Evolutionary conservation across 345 rosid genomes (phyloP).

Genomic region (Gossypium anomalum): DNA sequence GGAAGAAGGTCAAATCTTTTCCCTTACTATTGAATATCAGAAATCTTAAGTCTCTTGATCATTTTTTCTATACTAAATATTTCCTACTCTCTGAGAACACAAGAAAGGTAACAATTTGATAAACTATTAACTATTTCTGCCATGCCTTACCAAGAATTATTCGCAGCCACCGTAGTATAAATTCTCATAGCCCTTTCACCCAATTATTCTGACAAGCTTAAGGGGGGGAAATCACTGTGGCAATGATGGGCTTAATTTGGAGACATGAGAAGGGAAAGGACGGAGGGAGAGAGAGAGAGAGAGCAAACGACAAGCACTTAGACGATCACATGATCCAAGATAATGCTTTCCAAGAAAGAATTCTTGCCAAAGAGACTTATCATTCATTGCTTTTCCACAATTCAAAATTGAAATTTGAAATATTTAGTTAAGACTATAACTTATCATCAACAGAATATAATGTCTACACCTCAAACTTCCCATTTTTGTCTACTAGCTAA

Average conservation of each 20-base stretch:
- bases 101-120: not conserved
- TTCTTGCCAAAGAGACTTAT: not conserved
- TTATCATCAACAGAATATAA: not conserved
- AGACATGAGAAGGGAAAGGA: not conserved
- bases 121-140: not conserved
- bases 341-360: not conserved
- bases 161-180: not conserved
- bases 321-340: not conserved
- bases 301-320: not conserved
- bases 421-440: not conserved
- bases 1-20: constrained; percentile 7
- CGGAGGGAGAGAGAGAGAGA: not conserved
- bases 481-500: not conserved
- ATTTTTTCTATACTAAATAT: not conserved
- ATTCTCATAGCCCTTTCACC: not conserved
- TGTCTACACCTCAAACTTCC: not conserved
- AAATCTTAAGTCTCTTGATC: not conserved
- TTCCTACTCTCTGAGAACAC: not conserved
- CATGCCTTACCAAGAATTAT: not conserved
- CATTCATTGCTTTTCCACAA: not conserved
- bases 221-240: not conserved
- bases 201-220: not conserved
- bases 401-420: not conserved
- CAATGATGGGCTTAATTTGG: constrained; percentile 6
- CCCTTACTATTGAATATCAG: not conserved